phyloP scores from a whole-genome alignment of 2,329 filamentous ascomycete species.

The Alternaria hordeiaustralica region DNA sequence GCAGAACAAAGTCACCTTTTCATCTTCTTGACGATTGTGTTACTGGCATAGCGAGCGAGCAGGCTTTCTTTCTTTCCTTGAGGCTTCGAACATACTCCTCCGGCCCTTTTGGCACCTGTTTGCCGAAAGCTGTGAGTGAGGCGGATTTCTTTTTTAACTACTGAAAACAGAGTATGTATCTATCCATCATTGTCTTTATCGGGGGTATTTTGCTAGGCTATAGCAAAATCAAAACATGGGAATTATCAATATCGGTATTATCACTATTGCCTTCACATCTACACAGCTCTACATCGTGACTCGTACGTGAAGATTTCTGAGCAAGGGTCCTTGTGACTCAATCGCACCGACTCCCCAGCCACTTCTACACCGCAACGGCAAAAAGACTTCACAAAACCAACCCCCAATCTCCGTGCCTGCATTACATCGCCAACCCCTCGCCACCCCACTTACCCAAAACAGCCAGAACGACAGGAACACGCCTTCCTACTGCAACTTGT shows the following conservation, averaged over 20 bases:
- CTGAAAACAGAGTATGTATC: conserved; percentile 18
- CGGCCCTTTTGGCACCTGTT: neutral
- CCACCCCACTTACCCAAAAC: neutral
- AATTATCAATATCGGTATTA: conserved; percentile 12
- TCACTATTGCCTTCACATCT: neutral
- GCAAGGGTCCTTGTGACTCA: neutral
- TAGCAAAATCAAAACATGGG: neutral
- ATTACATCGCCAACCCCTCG: neutral
- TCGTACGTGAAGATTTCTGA: neutral
- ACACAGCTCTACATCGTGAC: neutral
- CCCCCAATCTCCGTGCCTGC: neutral
- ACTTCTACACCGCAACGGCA: neutral
- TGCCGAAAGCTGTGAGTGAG: conserved; percentile 13
- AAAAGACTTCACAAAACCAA: neutral
- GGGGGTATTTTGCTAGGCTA: conserved; percentile 3
- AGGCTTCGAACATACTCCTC: conserved; percentile 15
- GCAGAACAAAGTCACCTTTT: conserved; percentile 10
- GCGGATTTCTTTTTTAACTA: conserved; percentile 4
- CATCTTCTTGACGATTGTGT: conserved; percentile 44
- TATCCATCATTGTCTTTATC: conserved; percentile 10
- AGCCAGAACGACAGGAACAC: neutral
- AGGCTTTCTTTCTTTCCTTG: conserved; percentile 14
- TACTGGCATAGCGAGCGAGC: conserved; percentile 47
- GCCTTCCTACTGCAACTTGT: neutral
- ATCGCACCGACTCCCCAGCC: neutral